These are phyloP conservation scores for maize (Zea mays) DNA, from an alignment of 176 grass and related monocot genomes.

Conservation along the genomic window Zm-B73-REFERENCE-NAM-5.0 NC_050097.1:163463501-163464000, in stretches of 20 bases:
- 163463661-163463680: background rate
- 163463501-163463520: slow-evolving; percentile 75
- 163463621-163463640: slow-evolving; percentile 77
- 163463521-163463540: slow-evolving; percentile 89
- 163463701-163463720: too few relatives aligned
- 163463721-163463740: too few relatives aligned
- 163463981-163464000: background rate
- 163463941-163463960: background rate
- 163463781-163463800: background rate
- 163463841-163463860: background rate
- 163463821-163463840: slow-evolving; percentile 32
- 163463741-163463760: too few relatives aligned
- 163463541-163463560: background rate
- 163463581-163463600: slow-evolving; percentile 79
- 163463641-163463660: slow-evolving; percentile 67
- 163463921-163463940: background rate
- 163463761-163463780: too few relatives aligned
- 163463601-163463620: slow-evolving; percentile 88
- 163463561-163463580: slow-evolving; percentile 69
- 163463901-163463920: slow-evolving; percentile 30
- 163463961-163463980: slow-evolving; percentile 20
- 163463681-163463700: slow-evolving; percentile 7
- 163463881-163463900: background rate
- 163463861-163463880: background rate
- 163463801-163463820: background rate